phyloP scores from a whole-genome alignment of 75 land plant species.

The Sequoia sempervirens region DNA sequence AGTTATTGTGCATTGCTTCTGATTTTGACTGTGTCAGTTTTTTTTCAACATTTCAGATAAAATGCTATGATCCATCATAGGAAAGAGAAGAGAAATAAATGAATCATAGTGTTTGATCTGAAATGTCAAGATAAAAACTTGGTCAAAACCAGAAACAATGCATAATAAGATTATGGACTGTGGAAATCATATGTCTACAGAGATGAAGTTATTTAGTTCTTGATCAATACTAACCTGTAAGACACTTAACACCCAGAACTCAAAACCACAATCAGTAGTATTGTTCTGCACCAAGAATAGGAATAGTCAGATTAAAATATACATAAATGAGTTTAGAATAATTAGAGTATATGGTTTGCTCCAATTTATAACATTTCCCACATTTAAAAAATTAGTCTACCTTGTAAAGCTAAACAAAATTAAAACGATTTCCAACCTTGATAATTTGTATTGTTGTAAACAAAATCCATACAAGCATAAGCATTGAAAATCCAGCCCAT shows the following conservation, averaged over 20 bases:
- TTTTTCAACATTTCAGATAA: no score
- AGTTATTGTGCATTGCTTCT: background rate
- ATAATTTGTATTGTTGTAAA: conserved; percentile 53
- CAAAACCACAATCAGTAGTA: conserved; percentile 31
- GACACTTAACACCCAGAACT: conserved; percentile 57
- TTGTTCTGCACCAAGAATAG: conserved; percentile 35
- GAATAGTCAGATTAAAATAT: background rate
- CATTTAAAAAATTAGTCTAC: background rate
- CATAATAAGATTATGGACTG: no score
- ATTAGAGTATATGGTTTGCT: background rate
- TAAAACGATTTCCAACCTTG: conserved; percentile 31
- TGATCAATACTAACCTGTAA: conserved; percentile 40
- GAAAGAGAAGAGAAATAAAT: no score
- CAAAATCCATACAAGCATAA: conserved; percentile 47
- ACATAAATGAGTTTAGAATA: background rate
- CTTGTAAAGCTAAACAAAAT: background rate
- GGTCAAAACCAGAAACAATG: no score
- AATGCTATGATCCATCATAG: no score
- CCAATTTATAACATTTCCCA: background rate
- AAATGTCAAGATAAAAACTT: no score
- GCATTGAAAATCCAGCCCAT: conserved; percentile 42
- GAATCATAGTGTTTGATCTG: no score
- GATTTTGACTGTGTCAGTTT: no score
- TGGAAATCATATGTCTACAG: no score
- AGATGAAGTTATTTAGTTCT: background rate